Evolutionary conservation across 805 yeast species (phyloP), one percentile per base, ranked within the genome.

Genomic region (Suhomyces kilbournensis): DNA sequence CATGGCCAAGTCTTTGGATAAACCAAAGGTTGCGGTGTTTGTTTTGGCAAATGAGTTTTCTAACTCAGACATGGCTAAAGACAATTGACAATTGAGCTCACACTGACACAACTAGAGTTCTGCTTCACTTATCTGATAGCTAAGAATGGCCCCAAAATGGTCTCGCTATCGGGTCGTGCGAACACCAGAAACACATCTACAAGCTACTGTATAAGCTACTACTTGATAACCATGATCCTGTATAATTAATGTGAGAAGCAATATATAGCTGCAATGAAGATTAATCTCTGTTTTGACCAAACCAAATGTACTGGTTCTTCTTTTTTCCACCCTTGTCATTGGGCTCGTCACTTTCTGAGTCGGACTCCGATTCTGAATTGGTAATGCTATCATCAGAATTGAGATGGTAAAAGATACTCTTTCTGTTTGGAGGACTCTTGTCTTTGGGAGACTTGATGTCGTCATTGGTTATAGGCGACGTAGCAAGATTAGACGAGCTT

Each of bases 1-100:
- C 7, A 62, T 60, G 15, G 55, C 49, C 15, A 75, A 59, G 58
- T 74, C 74, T 46, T 72, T 74, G 30, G 72, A 67, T n/a, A 74
- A 64, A 1, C 77, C 77, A 55, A 74, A 69, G 6, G 75, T 66
- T 35, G 66, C 58, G 7, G 75, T 62, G 40, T 66, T 63, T 20
- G 60, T 58, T 23, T 55, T 51, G 56, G 53, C 44, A 46, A 39
- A 39, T 12, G 43, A 39, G 25, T 22, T 22, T 5, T 39, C 23
- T 6, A 19, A 10, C 7, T 39, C 43, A n/a, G 23, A 17, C 43
- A 39, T 39, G 19, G 30, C 12, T 26, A 26, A 22, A 22, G 25
- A 22, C 25, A 22, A 22, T 22, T 22, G 25, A 22, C 35, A 32
- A n/a, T 32, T 32, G 35, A 32, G 35, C 35, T 32, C n/a, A 12